Evolutionary conservation across 345 rosid genomes (phyloP).

Genomic region (Toxicodendron radicans): DNA sequence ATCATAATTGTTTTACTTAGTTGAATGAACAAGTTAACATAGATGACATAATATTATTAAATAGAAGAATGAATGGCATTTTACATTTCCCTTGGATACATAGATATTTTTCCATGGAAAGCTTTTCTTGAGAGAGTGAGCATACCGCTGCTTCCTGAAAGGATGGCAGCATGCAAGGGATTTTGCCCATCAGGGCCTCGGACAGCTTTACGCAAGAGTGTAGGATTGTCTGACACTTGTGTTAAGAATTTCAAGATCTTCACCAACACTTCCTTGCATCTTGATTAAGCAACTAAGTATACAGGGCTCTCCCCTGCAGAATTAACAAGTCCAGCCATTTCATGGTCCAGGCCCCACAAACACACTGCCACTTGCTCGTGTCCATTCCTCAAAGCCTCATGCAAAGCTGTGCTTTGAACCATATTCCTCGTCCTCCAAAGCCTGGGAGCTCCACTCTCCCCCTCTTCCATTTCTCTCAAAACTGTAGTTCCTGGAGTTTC

Average conservation of each 20-base stretch:
- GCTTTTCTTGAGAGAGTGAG: no score
- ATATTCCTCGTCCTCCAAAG: not conserved
- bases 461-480: not conserved
- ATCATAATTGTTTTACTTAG: no score
- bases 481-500: not conserved
- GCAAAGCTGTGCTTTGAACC: not conserved
- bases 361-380: not conserved
- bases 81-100: no score
- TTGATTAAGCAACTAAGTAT: not conserved
- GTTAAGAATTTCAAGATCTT: not conserved
- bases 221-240: not conserved
- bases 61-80: no score
- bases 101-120: not conserved
- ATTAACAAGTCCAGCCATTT: not conserved
- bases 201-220: not conserved
- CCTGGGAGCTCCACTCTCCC: not conserved
- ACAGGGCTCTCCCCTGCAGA: not conserved
- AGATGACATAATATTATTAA: no score
- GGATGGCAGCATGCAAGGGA: not conserved
- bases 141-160: not conserved
- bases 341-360: not conserved
- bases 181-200: constrained; percentile 6
- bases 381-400: not conserved
- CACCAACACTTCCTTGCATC: not conserved
- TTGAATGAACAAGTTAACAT: no score